A percentile compares a stretch with the other conserved stretches of the same genome.
Evolutionary conservation across 192 early-diverging fungal genomes (phyloP).

Genomic region (Backusella macrospora): DNA sequence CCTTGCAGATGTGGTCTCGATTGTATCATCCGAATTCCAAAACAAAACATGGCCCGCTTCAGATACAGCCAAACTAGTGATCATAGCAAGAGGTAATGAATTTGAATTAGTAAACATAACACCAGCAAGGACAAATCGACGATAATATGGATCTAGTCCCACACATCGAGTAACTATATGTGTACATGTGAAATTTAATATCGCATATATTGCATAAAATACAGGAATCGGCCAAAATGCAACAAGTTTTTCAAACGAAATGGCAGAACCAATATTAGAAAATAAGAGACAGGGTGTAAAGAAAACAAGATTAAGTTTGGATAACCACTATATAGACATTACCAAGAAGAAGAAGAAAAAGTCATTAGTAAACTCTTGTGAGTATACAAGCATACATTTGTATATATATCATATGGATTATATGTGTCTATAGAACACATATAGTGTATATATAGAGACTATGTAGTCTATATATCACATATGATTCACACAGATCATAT

Average conservation of each 20-base stretch:
- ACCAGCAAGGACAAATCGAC: conserved; percentile 65
- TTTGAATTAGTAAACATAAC: conserved; percentile 77
- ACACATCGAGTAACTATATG: conserved; percentile 45
- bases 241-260: conserved; percentile 63
- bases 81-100: conserved; percentile 69
- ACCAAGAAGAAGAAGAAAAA: neutral
- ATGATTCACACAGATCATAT: too few relatives aligned
- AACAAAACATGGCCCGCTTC: conserved; percentile 50
- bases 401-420: neutral
- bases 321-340: conserved; percentile 45
- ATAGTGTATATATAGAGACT: neutral
- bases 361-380: neutral
- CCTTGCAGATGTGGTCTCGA: conserved; percentile 51
- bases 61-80: conserved; percentile 60
- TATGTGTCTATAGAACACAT: neutral
- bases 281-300: conserved; percentile 79
- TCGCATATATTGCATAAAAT: conserved; percentile 46
- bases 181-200: conserved; percentile 37
- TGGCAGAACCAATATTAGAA: conserved; percentile 72
- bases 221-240: conserved; percentile 75
- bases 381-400: neutral
- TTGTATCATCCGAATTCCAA: conserved; percentile 49
- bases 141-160: conserved; percentile 54
- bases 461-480: too few relatives aligned
- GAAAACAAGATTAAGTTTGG: conserved; percentile 67